Conservation (phyloP, 1,284 basidiomycete species). For the Ceratobasidium sp. region DNA sequence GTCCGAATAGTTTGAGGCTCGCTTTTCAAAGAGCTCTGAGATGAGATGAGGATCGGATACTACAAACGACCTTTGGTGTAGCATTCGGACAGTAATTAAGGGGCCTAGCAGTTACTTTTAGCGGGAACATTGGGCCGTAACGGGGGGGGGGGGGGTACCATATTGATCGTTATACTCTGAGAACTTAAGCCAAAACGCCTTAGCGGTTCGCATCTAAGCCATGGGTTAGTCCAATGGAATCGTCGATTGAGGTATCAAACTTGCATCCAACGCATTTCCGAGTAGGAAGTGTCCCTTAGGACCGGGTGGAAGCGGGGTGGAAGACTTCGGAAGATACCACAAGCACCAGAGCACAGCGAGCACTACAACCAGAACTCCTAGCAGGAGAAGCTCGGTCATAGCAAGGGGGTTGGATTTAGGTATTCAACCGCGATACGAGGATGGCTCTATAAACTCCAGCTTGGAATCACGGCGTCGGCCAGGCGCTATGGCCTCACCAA, state of each 20-base stretch:
- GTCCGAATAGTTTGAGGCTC: constrained; percentile 14
- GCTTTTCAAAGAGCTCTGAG: constrained; percentile 7
- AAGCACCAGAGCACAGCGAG: too few species aligned
- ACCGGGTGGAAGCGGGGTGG: too few species aligned
- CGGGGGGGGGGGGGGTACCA: background rate
- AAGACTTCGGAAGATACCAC: too few species aligned
- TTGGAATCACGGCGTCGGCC: too few species aligned
- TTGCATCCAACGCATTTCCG: constrained; percentile 19
- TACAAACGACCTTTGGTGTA: constrained; percentile 1
- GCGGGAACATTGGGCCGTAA: background rate
- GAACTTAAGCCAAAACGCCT: constrained; percentile 28
- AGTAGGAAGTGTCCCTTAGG: constrained; percentile 15
- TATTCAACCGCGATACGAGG: too few species aligned
- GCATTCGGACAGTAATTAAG: constrained; percentile 17
- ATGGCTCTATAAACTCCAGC: too few species aligned
- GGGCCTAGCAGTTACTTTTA: constrained; percentile 7
- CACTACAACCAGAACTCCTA: too few species aligned
- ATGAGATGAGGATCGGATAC: constrained; percentile 15
- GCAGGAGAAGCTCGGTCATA: too few species aligned
- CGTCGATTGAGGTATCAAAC: background rate
- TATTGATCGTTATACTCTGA: constrained; percentile 22
- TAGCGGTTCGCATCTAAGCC: background rate
- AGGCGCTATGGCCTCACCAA: too few species aligned
- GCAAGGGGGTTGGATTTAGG: too few species aligned
- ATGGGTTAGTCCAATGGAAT: background rate